Evolutionary conservation across 1,139 yeast genomes (phyloP), one percentile per base, ranked within the genome.

Genomic region (Yamadazyma spencermartinsiae): DNA sequence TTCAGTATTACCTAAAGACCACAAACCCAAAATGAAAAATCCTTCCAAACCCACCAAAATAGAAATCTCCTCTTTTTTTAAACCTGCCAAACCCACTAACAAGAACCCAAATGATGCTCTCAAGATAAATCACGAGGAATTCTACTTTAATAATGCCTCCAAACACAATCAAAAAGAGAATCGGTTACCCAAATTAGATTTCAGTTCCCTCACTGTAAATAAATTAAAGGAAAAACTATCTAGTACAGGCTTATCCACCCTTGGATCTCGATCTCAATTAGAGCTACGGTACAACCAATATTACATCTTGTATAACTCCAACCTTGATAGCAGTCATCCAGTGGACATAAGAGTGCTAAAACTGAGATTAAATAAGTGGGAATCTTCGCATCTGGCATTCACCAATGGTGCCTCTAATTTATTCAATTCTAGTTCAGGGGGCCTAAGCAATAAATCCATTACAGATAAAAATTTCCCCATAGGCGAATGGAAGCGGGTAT

Each of bases 231-330:
- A 79, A 34, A 80, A 80, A 51, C 62, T 90, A 14, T 39, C 70
- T 1, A 68, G 73, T 4, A 56, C 79, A 23, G 77, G 79, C 15
- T 57, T 90, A 5, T 77, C 90, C 0, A 69, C 79, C 0, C 56
- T 57, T 4, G 98, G 98, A 0, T 63, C 82, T 2, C 65, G 87
- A 45, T 63, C 64, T 18, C 84, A 79, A 48, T 55, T 89, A 49
- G 90, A 86, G 44, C 63, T 76, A 23, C 66, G 98, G 33, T 86
- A 85, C 55, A 80, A 80, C 43, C 95, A 90, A 47, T 90, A 82
- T 66, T 80, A 86, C 44, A 79, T 84, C 26, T 56, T 89, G 12
- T 86, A 82, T 79, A 90, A 90, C 53, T 83, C 96, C 13, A 89
- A 89, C 52, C 72, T 82, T 36, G 97, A 89, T 54, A 75, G 89